Evolutionary conservation across 805 yeast genomes (phyloP).

Genomic region (Suhomyces sp.): DNA sequence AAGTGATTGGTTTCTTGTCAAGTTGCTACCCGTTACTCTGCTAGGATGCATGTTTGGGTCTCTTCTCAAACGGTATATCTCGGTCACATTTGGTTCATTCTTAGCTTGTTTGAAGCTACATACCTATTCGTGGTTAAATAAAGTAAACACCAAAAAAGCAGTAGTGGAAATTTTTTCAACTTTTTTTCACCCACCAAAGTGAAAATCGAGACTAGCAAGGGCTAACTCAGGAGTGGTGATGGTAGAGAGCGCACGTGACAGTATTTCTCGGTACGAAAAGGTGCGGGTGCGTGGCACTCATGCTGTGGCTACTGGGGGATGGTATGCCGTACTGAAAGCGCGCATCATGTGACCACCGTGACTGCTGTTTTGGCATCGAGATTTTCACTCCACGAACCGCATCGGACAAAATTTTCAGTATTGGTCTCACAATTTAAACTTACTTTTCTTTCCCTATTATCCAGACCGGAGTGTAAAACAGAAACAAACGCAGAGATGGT

Average conservation of each 20-base stretch:
- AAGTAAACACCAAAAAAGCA: constrained; percentile 6
- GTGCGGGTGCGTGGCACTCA: background rate
- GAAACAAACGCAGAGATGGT: constrained; percentile 92
- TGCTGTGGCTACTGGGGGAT: background rate
- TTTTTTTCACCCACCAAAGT: constrained; percentile 8
- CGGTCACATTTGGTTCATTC: background rate
- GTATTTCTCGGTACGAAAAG: background rate
- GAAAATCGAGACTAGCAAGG: constrained; percentile 3
- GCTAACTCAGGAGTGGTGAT: background rate
- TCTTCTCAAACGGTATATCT: background rate
- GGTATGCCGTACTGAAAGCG: constrained; percentile 1
- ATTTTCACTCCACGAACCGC: background rate
- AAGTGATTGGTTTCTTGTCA: background rate
- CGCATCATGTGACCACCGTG: constrained; percentile 5
- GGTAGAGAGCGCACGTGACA: constrained; percentile 1
- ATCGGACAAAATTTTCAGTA: constrained; percentile 3
- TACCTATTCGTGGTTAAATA: constrained; percentile 17
- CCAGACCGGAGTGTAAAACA: constrained; percentile 90
- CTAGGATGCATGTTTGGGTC: background rate
- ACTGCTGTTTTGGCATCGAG: constrained; percentile 4
- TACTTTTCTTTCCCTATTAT: constrained; percentile 6
- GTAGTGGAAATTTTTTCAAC: constrained; percentile 9
- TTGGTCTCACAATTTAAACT: background rate
- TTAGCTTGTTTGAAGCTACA: constrained; percentile 6
- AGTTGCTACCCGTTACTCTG: background rate